Evolutionary conservation across 78 protist species (phyloP), one percentile per base, ranked within the genome.

Genomic region (Acrasis kona): DNA sequence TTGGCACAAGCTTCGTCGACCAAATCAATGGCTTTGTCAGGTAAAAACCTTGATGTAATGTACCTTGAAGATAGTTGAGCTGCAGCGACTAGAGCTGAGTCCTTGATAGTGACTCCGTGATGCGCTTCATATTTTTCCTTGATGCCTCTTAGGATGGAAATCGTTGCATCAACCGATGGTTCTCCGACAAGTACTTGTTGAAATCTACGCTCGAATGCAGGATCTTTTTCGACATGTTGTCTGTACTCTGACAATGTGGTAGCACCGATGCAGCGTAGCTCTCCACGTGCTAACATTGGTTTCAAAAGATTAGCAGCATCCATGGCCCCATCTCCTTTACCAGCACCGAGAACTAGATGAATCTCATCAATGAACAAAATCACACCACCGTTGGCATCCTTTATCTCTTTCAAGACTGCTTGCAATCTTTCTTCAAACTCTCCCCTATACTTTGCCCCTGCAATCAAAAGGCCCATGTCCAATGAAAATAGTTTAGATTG

Each of bases 1-100:
- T 57, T 78, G 37, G 98, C 95, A 65, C 95, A 87, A 2, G 99
- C 98, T 76, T 97, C 99, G 73, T 94, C 99, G 7, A 94, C 77
- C 10, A 98, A 84, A 77, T 98, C 99, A 50, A 98, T 98, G n/a
- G 98, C 97, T 76, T 93, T 93, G 86, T 98, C 99, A 1, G 99
- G 99, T 34, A 94, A 91, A 91, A 87, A 92, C 37, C 99, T 84
- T 40, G 82, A 74, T 3, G 90, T 70, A 79, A 98, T 92, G 87
- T 98, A 96, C 2, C 99, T 88, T 42, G 70, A 65, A 37, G 97
- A 40, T 27, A 93, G 88, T 74, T 76, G 83, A 2, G 94, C 98
- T 0, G 99, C 98, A 2, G 84, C 81, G 3, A 97, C 96, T 57
- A 97, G 87, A 2, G 99, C 96, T 10, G 83, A 83, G 79, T 97